Evolutionary conservation across 2,329 filamentous ascomycete species (phyloP).

Genomic region (Alternaria brassicae): DNA sequence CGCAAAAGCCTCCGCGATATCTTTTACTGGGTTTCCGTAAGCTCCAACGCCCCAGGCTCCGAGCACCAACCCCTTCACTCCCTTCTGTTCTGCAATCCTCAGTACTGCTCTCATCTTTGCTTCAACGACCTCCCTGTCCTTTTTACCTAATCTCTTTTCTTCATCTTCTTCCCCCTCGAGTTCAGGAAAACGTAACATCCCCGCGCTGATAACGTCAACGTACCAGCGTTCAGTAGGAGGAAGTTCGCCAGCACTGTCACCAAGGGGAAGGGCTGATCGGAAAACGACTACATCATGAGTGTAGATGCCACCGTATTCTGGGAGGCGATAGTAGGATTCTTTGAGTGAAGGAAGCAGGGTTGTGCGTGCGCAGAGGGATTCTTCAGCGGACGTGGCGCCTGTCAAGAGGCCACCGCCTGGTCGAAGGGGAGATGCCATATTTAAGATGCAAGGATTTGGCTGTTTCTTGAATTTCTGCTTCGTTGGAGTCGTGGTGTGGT

Average conservation of each 20-base stretch:
- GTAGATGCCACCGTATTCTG: conserved; percentile 64
- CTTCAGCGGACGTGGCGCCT: conserved; percentile 67
- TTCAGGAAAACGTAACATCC: conserved; percentile 66
- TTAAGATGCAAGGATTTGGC: conserved; percentile 62
- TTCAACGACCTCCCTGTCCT: conserved; percentile 60
- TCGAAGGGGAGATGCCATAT: conserved; percentile 68
- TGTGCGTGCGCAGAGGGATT: conserved; percentile 66
- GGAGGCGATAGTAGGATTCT: conserved; percentile 66
- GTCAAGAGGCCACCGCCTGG: conserved; percentile 68
- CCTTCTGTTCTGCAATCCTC: conserved; percentile 56
- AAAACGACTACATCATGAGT: conserved; percentile 68
- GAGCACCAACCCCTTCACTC: conserved; percentile 60
- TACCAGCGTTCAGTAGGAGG: conserved; percentile 62
- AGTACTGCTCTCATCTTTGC: conserved; percentile 66
- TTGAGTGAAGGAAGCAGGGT: conserved; percentile 66
- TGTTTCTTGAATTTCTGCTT: conserved; percentile 25
- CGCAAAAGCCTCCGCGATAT: conserved; percentile 65
- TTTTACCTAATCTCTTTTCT: conserved; percentile 38
- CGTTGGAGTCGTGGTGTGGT: neutral
- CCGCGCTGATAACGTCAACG: conserved; percentile 65
- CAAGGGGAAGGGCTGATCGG: conserved; percentile 44
- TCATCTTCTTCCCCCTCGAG: conserved; percentile 53
- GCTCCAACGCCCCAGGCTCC: conserved; percentile 72
- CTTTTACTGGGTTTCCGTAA: conserved; percentile 66
- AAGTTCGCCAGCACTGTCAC: conserved; percentile 49